A percentile compares a stretch with the other conserved stretches of the same genome.
These are phyloP conservation scores for Talaromyces sp. DNA, from an alignment of 2,329 filamentous ascomycete genomes.

Conservation along the genomic window DNA sequence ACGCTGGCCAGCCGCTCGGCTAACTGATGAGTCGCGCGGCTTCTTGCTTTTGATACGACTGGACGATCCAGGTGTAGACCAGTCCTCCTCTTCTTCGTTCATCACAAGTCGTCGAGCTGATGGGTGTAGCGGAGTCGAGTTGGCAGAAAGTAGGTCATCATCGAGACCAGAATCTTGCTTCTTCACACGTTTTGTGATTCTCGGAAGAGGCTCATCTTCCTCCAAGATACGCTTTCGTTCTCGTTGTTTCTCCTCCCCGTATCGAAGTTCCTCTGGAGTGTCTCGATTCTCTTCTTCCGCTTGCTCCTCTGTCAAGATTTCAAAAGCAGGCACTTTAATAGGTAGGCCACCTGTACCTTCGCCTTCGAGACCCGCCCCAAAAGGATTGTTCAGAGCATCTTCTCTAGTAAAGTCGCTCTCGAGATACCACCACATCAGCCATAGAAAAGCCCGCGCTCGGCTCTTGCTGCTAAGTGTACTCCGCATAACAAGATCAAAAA, in stretches of 20 bases:
- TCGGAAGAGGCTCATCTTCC: slow-evolving; percentile 46
- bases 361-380: slow-evolving; percentile 57
- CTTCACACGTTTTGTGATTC: slow-evolving; percentile 44
- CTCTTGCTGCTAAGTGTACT: slow-evolving; percentile 75
- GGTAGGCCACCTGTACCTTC: slow-evolving; percentile 43
- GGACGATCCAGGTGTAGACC: slow-evolving; percentile 33
- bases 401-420: slow-evolving; percentile 92
- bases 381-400: slow-evolving; percentile 84
- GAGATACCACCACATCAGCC: slow-evolving; percentile 99
- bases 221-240: slow-evolving; percentile 50
- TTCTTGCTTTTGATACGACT: slow-evolving; percentile 40
- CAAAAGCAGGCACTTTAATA: slow-evolving; percentile 47
- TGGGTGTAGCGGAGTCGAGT: slow-evolving; percentile 39
- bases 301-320: slow-evolving; percentile 47
- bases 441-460: slow-evolving; percentile 83
- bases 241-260: slow-evolving; percentile 47
- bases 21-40: slow-evolving; percentile 35
- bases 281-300: slow-evolving; percentile 51
- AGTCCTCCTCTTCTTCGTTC: slow-evolving; percentile 41
- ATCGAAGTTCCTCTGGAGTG: slow-evolving; percentile 46
- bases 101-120: slow-evolving; percentile 29
- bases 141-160: slow-evolving; percentile 33
- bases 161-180: slow-evolving; percentile 36
- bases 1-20: slow-evolving; percentile 34
- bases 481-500: slow-evolving; percentile 95